Evolutionary conservation across 2,329 filamentous ascomycete species (phyloP).

Genomic region (Fusarium veterinarium): DNA sequence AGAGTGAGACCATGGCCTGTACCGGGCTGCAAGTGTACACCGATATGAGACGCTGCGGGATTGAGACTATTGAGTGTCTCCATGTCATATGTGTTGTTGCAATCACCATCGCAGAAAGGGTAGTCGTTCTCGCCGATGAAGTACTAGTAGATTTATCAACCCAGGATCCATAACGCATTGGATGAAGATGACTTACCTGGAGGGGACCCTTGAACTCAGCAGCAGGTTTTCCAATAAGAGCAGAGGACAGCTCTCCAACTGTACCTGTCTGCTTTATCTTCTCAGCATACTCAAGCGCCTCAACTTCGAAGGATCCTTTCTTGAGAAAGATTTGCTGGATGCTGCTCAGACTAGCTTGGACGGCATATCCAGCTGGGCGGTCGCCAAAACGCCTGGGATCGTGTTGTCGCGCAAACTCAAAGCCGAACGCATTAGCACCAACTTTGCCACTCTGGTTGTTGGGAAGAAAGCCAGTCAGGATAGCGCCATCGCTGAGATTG

Average conservation of each 20-base stretch:
- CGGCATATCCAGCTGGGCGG: neutral
- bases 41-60: neutral
- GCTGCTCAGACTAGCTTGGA: neutral
- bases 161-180: fast-evolving
- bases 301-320: neutral
- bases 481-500: neutral
- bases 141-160: neutral
- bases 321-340: neutral
- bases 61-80: neutral
- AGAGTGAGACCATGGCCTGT: neutral
- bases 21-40: neutral
- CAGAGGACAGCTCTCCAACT: neutral
- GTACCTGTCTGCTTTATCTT: neutral
- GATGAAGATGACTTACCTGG: neutral
- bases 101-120: neutral
- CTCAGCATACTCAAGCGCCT: neutral
- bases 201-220: neutral
- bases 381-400: neutral
- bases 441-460: neutral
- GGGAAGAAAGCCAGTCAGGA: neutral
- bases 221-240: fast-evolving
- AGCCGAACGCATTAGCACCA: neutral
- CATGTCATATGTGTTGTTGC: neutral
- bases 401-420: neutral
- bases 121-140: neutral